Evolutionary conservation across 2,329 filamentous ascomycete species (phyloP), one percentile per base, ranked within the genome.

Genomic region (Pseudogymnoascus sp.): DNA sequence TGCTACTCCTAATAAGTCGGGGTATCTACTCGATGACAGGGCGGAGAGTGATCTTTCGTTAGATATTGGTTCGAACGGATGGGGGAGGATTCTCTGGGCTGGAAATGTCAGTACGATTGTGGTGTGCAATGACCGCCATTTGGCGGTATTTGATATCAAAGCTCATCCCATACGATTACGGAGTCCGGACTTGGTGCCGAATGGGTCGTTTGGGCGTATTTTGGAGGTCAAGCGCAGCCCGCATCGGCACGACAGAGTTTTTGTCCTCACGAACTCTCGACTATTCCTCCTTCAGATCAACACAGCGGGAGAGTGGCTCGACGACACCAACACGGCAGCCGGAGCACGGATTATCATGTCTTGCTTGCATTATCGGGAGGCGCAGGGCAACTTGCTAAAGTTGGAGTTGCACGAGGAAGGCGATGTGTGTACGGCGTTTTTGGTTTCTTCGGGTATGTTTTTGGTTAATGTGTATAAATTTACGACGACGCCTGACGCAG

Each of bases 171-270:
- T 19, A 14, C 67, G 65, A 19, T 45, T 73, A 3, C 43, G 63
- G 6, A 65, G 65, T 35, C 49, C 64, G 6, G 63, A 67, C 12
- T 60, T 73, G 2, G 55, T 70, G 2, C 31, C 64, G 4, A 23
- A 26, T 11, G 65, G 55, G 0, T 65, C 63, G 10, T 62, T 63
- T n/a, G 65, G 77, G 63, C 80, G 80, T 80, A 81, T 91, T 58
- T 70, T 91, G 63, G 82, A 88, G 68, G 69, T 86, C 1, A 78
- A 78, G 65, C 68, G 72, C 7, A 82, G 81, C 63, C 78, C 79
- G 0, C 68, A 72, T 2, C 74, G 80, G 61, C 73, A 76, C 4
- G 74, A 76, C 26, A 78, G 83, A n/a, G 68, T 85, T 1, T 82
- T 86, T 63, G 74, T 89, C 8, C 73, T 90, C 49, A 90, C 71